Percentiles rank a stretch among this genome's conserved stretches.
phyloP scores from a whole-genome alignment of 148 eudicot species.

The Linanthus parryae region DNA sequence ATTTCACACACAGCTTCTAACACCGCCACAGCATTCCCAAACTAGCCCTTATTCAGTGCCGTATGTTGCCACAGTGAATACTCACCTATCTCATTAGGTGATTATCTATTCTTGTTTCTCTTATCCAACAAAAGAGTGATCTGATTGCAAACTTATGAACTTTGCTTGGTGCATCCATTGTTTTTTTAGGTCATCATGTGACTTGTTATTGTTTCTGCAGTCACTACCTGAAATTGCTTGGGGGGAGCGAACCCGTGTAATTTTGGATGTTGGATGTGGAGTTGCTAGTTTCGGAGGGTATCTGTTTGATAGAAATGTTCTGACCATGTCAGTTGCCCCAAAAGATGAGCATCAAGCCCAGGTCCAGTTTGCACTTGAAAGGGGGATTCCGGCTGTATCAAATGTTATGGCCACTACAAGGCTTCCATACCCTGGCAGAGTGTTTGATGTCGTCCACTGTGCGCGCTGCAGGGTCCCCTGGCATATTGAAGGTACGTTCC shows the following conservation, averaged over 20 bases:
- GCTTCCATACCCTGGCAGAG: conserved; percentile 33
- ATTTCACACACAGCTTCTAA: too few relatives aligned
- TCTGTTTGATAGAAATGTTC: conserved; percentile 37
- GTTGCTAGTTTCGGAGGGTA: conserved; percentile 49
- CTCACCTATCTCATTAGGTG: too few relatives aligned
- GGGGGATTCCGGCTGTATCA: conserved; percentile 44
- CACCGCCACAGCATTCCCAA: too few relatives aligned
- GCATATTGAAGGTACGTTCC: conserved; percentile 50
- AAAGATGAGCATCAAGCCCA: conserved; percentile 53
- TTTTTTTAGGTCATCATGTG: too few relatives aligned
- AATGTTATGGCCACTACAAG: conserved; percentile 43
- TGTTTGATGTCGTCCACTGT: conserved; percentile 40
- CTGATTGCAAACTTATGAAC: too few relatives aligned
- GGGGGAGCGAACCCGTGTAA: conserved; percentile 35
- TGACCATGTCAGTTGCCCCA: conserved; percentile 47
- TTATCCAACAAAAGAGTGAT: too few relatives aligned
- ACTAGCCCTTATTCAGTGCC: too few relatives aligned
- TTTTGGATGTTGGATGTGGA: conserved; percentile 53
- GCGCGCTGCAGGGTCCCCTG: conserved; percentile 47
- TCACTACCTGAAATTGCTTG: conserved; percentile 28
- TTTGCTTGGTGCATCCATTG: too few relatives aligned
- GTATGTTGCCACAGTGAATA: too few relatives aligned
- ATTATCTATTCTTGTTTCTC: too few relatives aligned
- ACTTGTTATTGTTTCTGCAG: conserved; percentile 11
- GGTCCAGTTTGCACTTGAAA: conserved; percentile 45